Percentiles rank a stretch among this genome's conserved stretches.
Conservation (phyloP, 345 rosid species). For the Eucalyptus virginea region DNA sequence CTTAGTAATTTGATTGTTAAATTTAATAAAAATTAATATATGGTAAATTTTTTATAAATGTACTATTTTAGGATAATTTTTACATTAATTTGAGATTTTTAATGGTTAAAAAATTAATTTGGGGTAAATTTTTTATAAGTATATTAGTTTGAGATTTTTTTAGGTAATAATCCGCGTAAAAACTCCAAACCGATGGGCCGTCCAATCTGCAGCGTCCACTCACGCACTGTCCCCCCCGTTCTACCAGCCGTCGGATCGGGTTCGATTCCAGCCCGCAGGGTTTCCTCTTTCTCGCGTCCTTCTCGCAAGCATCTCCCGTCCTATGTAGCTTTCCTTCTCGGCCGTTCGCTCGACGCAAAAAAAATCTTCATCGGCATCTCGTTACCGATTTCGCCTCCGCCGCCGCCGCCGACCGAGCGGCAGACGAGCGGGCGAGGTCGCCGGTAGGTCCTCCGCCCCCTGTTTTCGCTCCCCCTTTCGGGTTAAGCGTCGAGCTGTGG, state of each 20-base stretch:
- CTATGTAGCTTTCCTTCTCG: not conserved
- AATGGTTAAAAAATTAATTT: too few species aligned
- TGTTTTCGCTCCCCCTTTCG: not conserved
- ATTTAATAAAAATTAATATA: too few species aligned
- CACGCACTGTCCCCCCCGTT: not conserved
- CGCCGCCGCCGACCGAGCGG: not conserved
- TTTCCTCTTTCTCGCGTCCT: not conserved
- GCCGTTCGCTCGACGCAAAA: not conserved
- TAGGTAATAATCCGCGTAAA: accelerated
- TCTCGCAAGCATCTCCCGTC: not conserved
- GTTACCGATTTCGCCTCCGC: not conserved
- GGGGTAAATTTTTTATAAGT: accelerated
- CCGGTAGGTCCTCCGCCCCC: not conserved
- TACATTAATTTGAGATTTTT: accelerated
- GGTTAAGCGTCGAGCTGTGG: not conserved
- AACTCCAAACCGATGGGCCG: not conserved
- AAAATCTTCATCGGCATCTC: not conserved
- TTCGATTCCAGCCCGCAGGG: not conserved
- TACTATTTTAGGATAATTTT: accelerated
- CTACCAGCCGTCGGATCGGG: not conserved
- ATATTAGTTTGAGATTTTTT: accelerated
- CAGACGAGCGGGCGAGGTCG: not conserved
- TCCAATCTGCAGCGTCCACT: not conserved
- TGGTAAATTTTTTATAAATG: accelerated
- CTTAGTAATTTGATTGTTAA: accelerated